These are phyloP conservation scores for Taxillus chinensis DNA, from an alignment of 164 flowering plant genomes.

Conservation along the genomic window DNA sequence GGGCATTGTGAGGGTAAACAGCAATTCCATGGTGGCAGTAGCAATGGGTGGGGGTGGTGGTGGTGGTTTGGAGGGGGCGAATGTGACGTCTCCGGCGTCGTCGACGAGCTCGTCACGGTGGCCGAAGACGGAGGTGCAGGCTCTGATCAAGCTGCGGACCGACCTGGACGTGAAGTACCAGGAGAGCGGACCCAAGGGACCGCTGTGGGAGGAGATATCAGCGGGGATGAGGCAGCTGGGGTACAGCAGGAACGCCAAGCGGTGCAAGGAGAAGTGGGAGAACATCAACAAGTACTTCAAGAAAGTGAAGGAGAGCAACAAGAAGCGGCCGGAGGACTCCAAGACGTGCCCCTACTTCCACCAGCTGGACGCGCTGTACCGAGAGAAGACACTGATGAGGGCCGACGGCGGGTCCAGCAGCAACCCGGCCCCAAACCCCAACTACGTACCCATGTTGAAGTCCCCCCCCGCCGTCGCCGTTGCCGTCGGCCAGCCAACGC, in stretches of 20 bases:
- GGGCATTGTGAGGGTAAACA: no score
- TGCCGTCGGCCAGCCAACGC: slow-evolving; percentile 1
- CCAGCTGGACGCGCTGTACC: slow-evolving; percentile 57
- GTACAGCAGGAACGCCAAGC: slow-evolving; percentile 50
- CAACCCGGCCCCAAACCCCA: neutral
- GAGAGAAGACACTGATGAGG: slow-evolving; percentile 22
- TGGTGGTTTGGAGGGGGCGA: no score
- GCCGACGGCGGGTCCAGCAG: neutral
- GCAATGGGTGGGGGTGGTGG: no score
- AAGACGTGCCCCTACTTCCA: slow-evolving; percentile 74
- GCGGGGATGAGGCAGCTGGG: slow-evolving; percentile 46
- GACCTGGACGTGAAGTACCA: slow-evolving; percentile 45
- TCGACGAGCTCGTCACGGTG: slow-evolving; percentile 47
- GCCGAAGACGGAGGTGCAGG: slow-evolving; percentile 66
- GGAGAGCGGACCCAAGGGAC: slow-evolving; percentile 63
- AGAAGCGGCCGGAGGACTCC: slow-evolving; percentile 56
- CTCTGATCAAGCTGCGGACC: slow-evolving; percentile 44
- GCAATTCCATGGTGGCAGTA: no score
- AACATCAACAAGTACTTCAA: slow-evolving; percentile 84
- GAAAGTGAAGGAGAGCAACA: slow-evolving; percentile 69
- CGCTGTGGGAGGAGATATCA: slow-evolving; percentile 77
- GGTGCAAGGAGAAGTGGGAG: slow-evolving; percentile 91
- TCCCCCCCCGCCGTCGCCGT: neutral
- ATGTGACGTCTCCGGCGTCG: neutral
- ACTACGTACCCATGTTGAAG: neutral